Evolutionary conservation across 2,329 filamentous ascomycete genomes (phyloP).

Genomic region (Thyridium curvatum): DNA sequence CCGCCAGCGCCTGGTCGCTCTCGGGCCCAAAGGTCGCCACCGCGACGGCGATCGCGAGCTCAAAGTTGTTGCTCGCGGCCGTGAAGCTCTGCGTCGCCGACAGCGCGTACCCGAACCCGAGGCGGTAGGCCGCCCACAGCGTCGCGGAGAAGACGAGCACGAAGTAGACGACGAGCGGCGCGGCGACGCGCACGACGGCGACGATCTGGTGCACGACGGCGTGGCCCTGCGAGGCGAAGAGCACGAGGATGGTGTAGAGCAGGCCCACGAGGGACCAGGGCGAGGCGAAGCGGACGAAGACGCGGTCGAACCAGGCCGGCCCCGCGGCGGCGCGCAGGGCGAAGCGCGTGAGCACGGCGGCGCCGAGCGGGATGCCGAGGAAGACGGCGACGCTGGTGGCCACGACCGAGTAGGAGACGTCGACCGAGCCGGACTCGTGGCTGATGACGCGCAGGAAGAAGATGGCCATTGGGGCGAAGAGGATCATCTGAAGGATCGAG

Average conservation of each 20-base stretch:
- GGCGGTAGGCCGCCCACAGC: conserved; percentile 50
- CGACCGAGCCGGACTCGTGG: conserved; percentile 22
- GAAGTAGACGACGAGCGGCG: conserved; percentile 80
- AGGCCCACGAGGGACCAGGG: conserved; percentile 78
- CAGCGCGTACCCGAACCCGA: conserved; percentile 69
- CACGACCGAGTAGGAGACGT: conserved; percentile 56
- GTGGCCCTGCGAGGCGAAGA: conserved; percentile 76
- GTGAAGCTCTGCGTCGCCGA: conserved; percentile 78
- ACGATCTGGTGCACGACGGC: conserved; percentile 79
- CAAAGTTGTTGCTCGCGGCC: conserved; percentile 89
- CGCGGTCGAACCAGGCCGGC: conserved; percentile 55
- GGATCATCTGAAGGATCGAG: conserved; percentile 66
- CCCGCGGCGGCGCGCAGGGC: conserved; percentile 48
- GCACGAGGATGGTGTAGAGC: conserved; percentile 78
- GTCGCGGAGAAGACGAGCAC: conserved; percentile 66
- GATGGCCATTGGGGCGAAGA: conserved; percentile 64
- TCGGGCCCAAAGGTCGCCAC: conserved; percentile 73
- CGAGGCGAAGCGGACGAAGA: conserved; percentile 63
- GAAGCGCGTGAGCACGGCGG: conserved; percentile 71
- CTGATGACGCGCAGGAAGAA: conserved; percentile 68
- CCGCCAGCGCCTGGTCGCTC: conserved; percentile 74
- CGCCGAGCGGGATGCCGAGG: conserved; percentile 74
- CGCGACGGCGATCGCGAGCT: conserved; percentile 83
- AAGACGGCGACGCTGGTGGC: conserved; percentile 81
- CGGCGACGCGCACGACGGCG: conserved; percentile 72